Percentiles rank a stretch among this genome's conserved stretches.
These are phyloP conservation scores for Populus davidiana DNA, from an alignment of 345 rosid genomes.

Conservation along the genomic window DNA sequence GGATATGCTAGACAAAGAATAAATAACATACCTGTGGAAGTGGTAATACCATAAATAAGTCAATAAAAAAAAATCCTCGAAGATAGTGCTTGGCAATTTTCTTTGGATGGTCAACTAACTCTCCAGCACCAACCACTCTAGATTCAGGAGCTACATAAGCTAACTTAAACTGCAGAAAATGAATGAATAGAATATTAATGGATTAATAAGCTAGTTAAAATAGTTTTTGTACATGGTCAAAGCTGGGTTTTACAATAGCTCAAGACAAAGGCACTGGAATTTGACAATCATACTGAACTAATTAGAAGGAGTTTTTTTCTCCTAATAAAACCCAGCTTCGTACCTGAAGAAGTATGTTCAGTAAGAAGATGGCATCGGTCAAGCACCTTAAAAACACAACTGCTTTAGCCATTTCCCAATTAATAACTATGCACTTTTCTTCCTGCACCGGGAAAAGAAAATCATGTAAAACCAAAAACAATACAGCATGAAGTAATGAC, in stretches of 20 bases:
- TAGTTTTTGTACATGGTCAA: background rate
- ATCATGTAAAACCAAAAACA: background rate
- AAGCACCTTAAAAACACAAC: slow-evolving; percentile 52
- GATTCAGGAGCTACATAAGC: slow-evolving; percentile 87
- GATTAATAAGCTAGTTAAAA: background rate
- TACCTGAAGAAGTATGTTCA: slow-evolving; percentile 89
- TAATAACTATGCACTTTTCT: slow-evolving; percentile 49
- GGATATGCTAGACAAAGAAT: background rate
- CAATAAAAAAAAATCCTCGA: slow-evolving; percentile 48
- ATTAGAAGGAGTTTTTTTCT: background rate
- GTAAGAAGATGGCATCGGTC: slow-evolving; percentile 61
- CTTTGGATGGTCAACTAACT: slow-evolving; percentile 78
- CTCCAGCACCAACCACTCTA: slow-evolving; percentile 78
- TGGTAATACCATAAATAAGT: slow-evolving; percentile 61
- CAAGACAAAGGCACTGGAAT: background rate
- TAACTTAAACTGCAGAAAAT: slow-evolving; percentile 67
- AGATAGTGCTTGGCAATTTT: slow-evolving; percentile 65
- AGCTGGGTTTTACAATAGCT: background rate
- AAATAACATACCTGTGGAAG: slow-evolving; percentile 71
- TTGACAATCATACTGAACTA: background rate
- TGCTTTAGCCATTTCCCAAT: slow-evolving; percentile 40
- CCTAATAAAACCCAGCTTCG: too few relatives aligned
- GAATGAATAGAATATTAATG: background rate
- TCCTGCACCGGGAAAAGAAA: slow-evolving; percentile 41
- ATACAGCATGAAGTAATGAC: background rate